Percentiles rank a stretch among this genome's conserved stretches.
phyloP scores from a whole-genome alignment of 2,329 filamentous ascomycete genomes.

The Ceratocystis colombiana region DNA sequence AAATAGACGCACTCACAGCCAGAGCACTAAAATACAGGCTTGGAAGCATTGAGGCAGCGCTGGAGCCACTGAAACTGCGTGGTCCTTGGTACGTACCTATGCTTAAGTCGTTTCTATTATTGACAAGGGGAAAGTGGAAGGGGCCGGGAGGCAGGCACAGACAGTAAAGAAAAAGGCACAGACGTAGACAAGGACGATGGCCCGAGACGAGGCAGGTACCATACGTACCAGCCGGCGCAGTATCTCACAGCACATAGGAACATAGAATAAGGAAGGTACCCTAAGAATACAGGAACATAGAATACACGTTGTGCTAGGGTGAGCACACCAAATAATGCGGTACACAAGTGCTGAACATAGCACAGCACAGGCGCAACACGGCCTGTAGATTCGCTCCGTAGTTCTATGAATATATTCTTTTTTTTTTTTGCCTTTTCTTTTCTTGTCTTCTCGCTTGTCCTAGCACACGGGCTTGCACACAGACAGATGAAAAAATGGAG shows the following conservation, averaged over 20 bases:
- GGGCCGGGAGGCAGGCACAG: slow-evolving; percentile 5
- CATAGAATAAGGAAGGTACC: no score
- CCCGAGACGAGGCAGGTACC: background rate
- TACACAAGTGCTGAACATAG: no score
- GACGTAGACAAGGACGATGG: background rate
- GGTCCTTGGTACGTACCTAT: background rate
- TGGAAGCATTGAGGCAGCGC: background rate
- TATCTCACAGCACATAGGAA: no score
- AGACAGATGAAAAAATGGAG: background rate
- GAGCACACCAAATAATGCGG: background rate
- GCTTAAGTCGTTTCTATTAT: background rate
- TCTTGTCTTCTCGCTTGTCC: no score
- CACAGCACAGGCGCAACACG: no score
- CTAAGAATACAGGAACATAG: no score
- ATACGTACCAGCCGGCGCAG: background rate
- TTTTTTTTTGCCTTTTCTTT: no score
- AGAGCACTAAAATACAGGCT: background rate
- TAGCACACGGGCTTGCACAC: background rate
- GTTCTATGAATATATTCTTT: no score
- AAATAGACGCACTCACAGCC: background rate
- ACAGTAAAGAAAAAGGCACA: slow-evolving; percentile 2
- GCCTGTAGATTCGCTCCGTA: no score
- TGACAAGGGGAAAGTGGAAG: slow-evolving; percentile 9
- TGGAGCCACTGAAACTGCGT: background rate
- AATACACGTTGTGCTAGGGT: background rate